Conservation (phyloP, 257 asterid genomes). For the Salvia miltiorrhiza region DNA sequence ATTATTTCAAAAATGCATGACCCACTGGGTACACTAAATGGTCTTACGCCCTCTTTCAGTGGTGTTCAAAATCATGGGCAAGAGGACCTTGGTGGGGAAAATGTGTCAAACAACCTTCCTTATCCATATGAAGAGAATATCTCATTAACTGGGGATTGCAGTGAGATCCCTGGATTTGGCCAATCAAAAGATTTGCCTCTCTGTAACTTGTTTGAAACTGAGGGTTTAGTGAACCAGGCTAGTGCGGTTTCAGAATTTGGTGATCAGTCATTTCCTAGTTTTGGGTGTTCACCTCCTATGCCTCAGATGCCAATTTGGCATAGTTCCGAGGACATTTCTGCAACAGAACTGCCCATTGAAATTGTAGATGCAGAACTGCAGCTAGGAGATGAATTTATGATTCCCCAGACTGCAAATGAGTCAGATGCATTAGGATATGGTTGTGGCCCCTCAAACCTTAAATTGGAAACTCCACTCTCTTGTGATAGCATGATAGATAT, state of each 20-base stretch:
- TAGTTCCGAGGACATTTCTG: conserved; percentile 23
- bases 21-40: conserved; percentile 19
- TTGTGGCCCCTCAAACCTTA: conserved; percentile 18
- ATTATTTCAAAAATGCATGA: too few species aligned
- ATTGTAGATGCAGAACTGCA: conserved; percentile 33
- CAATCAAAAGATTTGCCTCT: conserved; percentile 32
- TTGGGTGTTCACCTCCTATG: conserved; percentile 35
- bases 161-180: conserved; percentile 12
- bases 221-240: conserved; percentile 34
- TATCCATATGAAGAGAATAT: conserved; percentile 25
- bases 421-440: conserved; percentile 19
- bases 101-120: conserved; percentile 16
- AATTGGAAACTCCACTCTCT: conserved; percentile 23
- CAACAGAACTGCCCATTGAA: conserved; percentile 23
- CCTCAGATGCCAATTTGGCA: conserved; percentile 42
- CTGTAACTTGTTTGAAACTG: conserved; percentile 28
- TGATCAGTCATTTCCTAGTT: conserved; percentile 34
- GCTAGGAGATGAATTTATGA: conserved; percentile 17
- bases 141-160: conserved; percentile 18
- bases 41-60: conserved; percentile 20
- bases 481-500: conserved; percentile 23
- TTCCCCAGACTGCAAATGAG: conserved; percentile 20
- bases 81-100: conserved; percentile 22
- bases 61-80: conserved; percentile 25
- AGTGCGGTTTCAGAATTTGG: conserved; percentile 33